These are phyloP conservation scores for Porcisia hertigi DNA, from an alignment of 208 protist species.

Conservation along the genomic window DNA sequence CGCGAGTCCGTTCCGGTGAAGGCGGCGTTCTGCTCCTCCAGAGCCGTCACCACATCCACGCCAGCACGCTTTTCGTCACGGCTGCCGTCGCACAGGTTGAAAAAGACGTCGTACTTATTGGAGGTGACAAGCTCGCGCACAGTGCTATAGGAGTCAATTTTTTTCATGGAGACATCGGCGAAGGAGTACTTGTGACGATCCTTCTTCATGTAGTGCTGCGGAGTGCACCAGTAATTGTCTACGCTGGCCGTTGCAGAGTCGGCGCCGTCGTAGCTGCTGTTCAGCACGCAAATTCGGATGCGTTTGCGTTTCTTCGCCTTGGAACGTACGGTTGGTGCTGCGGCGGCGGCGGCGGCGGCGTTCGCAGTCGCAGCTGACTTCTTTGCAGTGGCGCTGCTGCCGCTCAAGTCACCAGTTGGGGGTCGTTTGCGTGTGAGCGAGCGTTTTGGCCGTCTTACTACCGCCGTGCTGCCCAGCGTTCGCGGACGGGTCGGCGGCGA, in stretches of 20 bases:
- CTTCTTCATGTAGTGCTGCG: slow-evolving; percentile 78
- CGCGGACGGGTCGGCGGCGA: background rate
- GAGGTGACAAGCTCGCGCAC: slow-evolving; percentile 80
- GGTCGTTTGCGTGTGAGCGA: background rate
- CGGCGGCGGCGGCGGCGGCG: slow-evolving; percentile 1
- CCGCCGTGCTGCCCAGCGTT: slow-evolving; percentile 3
- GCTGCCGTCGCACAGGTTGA: slow-evolving; percentile 90
- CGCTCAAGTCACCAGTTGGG: background rate
- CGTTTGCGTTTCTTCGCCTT: slow-evolving; percentile 35
- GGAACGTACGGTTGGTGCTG: slow-evolving; percentile 4
- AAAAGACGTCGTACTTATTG: slow-evolving; percentile 86
- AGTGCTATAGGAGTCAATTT: slow-evolving; percentile 70
- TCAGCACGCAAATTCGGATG: slow-evolving; percentile 78
- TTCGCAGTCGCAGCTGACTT: background rate
- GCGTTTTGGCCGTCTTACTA: background rate
- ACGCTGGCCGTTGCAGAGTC: slow-evolving; percentile 72
- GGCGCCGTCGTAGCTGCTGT: slow-evolving; percentile 82
- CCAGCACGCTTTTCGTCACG: slow-evolving; percentile 85
- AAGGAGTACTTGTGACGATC: slow-evolving; percentile 74
- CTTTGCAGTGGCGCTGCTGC: background rate
- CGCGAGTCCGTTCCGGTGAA: slow-evolving; percentile 87
- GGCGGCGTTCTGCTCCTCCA: slow-evolving; percentile 87
- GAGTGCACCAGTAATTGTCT: slow-evolving; percentile 85
- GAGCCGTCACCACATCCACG: slow-evolving; percentile 78
- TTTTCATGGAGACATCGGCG: slow-evolving; percentile 64